Percentiles rank a stretch among this genome's conserved stretches.
Evolutionary conservation across 768 basidiomycete species (phyloP).

Genomic region (Roridomyces roridus): DNA sequence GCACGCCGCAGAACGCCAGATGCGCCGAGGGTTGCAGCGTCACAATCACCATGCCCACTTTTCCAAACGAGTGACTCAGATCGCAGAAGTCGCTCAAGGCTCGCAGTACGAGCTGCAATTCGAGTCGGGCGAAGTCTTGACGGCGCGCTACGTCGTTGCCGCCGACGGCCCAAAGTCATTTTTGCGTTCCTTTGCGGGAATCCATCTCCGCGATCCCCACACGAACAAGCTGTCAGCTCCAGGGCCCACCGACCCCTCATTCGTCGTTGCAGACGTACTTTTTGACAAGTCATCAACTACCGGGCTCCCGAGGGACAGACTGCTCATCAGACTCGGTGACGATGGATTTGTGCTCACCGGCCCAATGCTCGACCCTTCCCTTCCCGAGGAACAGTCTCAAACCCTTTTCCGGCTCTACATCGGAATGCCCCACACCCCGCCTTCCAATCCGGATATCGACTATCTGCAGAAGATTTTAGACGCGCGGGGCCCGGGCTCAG

Average conservation of each 20-base stretch:
- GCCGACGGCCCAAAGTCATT: conserved; percentile 47
- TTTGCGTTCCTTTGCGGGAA: conserved; percentile 29
- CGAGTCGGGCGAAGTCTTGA: conserved; percentile 41
- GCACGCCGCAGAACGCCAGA: conserved; percentile 41
- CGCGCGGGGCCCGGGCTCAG: conserved; percentile 6
- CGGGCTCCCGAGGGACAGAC: not conserved
- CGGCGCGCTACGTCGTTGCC: conserved; percentile 45
- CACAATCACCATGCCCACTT: conserved; percentile 36
- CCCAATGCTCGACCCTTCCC: not conserved
- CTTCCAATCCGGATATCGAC: not conserved
- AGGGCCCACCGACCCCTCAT: not conserved
- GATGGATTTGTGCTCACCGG: conserved; percentile 10
- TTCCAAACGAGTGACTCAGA: conserved; percentile 36
- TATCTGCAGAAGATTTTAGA: conserved; percentile 9
- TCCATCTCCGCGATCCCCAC: not conserved
- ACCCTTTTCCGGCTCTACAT: conserved; percentile 15
- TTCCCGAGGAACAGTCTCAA: not conserved
- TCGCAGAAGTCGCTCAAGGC: conserved; percentile 35
- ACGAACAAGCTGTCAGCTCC: not conserved
- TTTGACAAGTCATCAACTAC: not conserved
- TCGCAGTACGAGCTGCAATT: conserved; percentile 24
- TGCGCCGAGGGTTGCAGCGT: conserved; percentile 35
- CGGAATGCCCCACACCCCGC: conserved; percentile 10
- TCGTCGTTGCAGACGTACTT: not conserved
- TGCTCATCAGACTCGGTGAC: conserved; percentile 9